phyloP scores from a whole-genome alignment of 352 stramenopile species.

The Chrysophaeum taylorii region DNA sequence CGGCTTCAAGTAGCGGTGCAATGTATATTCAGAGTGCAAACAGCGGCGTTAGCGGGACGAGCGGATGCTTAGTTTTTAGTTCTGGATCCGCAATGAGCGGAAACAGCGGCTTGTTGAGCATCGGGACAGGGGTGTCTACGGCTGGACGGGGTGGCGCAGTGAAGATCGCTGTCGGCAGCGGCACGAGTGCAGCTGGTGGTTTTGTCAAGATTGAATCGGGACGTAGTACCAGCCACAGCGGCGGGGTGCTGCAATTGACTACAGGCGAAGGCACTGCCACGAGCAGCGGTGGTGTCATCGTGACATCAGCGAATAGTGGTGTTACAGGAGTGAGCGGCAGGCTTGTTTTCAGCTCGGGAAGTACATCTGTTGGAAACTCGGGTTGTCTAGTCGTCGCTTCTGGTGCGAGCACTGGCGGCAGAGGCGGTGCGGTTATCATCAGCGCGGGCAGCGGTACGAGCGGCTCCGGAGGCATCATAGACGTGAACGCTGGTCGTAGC shows the following conservation, averaged over 20 bases:
- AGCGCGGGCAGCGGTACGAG: slow-evolving; percentile 7
- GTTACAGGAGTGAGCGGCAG: background rate
- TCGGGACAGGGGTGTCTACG: background rate
- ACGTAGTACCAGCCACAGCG: too few species aligned
- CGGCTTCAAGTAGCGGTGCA: too few species aligned
- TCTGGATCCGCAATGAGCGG: slow-evolving; percentile 23
- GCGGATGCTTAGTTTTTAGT: slow-evolving; percentile 24
- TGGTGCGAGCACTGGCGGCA: slow-evolving; percentile 8
- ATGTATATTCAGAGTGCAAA: slow-evolving; percentile 26
- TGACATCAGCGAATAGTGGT: background rate
- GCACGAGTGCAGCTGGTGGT: slow-evolving; percentile 21
- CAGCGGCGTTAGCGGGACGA: slow-evolving; percentile 24
- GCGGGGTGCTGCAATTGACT: too few species aligned
- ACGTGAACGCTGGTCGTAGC: background rate
- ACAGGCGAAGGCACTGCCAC: background rate
- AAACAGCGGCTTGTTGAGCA: slow-evolving; percentile 20
- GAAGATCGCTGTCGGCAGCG: background rate
- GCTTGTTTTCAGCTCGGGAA: slow-evolving; percentile 5
- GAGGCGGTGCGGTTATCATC: slow-evolving; percentile 14
- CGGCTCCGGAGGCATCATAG: slow-evolving; percentile 20
- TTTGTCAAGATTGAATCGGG: background rate
- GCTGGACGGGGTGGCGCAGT: slow-evolving; percentile 19
- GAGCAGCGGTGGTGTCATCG: background rate
- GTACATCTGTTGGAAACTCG: slow-evolving; percentile 14
- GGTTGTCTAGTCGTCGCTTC: slow-evolving; percentile 32